A percentile compares a stretch with the other conserved stretches of the same genome.
Conservation (phyloP, 768 basidiomycete genomes). For the Leccinellum luteum region DNA sequence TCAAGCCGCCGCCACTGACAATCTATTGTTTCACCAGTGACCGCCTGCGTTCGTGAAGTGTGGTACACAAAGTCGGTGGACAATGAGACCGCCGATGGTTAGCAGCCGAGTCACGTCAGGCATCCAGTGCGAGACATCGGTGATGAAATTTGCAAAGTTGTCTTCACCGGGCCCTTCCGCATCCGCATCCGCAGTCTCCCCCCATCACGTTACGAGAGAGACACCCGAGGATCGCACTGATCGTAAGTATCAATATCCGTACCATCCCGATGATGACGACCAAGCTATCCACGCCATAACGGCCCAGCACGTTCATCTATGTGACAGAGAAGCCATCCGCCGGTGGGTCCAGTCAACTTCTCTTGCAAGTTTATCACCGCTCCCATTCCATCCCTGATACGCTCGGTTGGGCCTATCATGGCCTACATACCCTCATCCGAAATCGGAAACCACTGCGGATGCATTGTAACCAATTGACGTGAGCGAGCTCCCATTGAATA, state of each 20-base stretch:
- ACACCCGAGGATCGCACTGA: background rate
- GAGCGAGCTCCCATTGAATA: background rate
- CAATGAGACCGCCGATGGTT: background rate
- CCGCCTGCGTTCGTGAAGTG: background rate
- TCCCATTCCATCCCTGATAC: background rate
- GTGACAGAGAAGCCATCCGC: background rate
- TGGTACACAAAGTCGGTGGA: background rate
- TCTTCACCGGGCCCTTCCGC: slow-evolving; percentile 5
- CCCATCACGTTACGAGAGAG: background rate
- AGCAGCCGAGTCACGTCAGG: background rate
- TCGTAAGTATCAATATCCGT: background rate
- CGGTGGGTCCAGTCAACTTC: background rate
- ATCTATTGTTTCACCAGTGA: background rate
- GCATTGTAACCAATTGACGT: background rate
- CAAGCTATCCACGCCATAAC: background rate
- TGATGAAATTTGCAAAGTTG: background rate
- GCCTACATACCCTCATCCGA: background rate
- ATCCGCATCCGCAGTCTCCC: slow-evolving; percentile 1
- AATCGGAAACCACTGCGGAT: background rate
- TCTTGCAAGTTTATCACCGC: background rate
- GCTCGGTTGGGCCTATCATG: background rate
- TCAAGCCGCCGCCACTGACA: background rate
- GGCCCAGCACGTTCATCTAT: background rate
- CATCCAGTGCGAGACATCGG: background rate
- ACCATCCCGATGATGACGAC: background rate